Base-by-base conservation (phyloP, 2,329 filamentous ascomycete species). In the Colletotrichum incanum region DNA sequence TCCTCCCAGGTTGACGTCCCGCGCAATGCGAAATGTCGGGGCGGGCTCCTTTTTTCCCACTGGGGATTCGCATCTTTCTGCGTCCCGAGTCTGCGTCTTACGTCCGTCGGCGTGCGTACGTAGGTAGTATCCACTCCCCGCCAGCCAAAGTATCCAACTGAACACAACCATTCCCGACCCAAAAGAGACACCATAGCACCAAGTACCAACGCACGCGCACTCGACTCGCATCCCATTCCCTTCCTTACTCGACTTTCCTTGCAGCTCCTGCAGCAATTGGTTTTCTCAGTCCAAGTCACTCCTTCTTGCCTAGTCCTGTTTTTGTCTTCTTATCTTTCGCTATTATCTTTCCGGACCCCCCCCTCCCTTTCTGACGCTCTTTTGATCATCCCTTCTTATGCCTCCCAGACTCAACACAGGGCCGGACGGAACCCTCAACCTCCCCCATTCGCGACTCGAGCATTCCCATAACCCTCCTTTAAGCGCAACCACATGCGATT, bases 401-500 rank as follows among this genome's bases (percentile, higher is more conserved):
- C 71, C 71, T 73, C 71, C 71, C 31, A 71, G 67, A 73, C 67
- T 73, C 61, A 62, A 34, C 34, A 56, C 52, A 64, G 71, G 71
- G 61, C 67, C 62, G 61, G 71, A 73, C 62, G 71, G 71, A 73
- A 61, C 61, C 71, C 67, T 71, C 49, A 71, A 73, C 58, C 23
- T 67, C 47, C 61, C 67, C 37, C 67, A 61, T 67, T 41, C 23
- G n/a, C 54, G 63, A 61, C 37, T 60, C 52, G 61, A 62, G 14
- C 65, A 61, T 23, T 59, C 54, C 7, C 70, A 70, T 1, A 64
- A 45, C 39, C 52, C 52, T 66, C 71, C 71, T 23, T 61, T 59
- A n/a, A 73, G 47, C 43, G 67, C 71, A 20, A 73, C 71, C 43
- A 71, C 71, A 73, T 73, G 71, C 71, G 71, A 71, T 50, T 71